A percentile compares a stretch with the other conserved stretches of the same genome.
These are phyloP conservation scores for Emergomyces orientalis DNA, from an alignment of 2,329 filamentous ascomycete species.

Conservation along the genomic window DNA sequence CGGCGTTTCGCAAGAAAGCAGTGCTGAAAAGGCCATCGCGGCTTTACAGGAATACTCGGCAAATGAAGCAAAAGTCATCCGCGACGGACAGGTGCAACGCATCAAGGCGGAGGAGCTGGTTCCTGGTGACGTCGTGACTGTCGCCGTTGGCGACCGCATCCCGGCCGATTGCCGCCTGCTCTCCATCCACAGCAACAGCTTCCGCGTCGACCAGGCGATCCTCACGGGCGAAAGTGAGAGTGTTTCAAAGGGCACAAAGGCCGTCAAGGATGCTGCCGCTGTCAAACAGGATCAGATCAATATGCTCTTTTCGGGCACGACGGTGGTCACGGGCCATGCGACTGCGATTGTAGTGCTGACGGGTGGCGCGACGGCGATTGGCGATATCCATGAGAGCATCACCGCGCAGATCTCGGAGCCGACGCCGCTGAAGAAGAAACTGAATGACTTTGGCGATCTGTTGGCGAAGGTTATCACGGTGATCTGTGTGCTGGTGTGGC, in stretches of 20 bases:
- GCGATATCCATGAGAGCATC: constrained; percentile 98
- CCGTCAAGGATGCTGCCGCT: constrained; percentile 66
- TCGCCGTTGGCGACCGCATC: constrained; percentile 84
- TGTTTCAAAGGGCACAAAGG: constrained; percentile 68
- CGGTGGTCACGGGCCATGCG: constrained; percentile 88
- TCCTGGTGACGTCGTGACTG: constrained; percentile 80
- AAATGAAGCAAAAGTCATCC: constrained; percentile 89
- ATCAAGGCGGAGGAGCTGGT: constrained; percentile 96
- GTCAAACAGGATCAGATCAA: constrained; percentile 97
- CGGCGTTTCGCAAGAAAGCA: constrained; percentile 96
- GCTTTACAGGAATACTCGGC: constrained; percentile 98
- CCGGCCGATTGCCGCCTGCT: constrained; percentile 89
- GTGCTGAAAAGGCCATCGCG: constrained; percentile 95
- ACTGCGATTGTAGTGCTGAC: constrained; percentile 86
- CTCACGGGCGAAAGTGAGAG: constrained; percentile 97
- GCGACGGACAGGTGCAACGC: constrained; percentile 68
- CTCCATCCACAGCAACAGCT: constrained; percentile 91
- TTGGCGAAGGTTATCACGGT: constrained; percentile 97
- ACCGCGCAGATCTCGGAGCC: constrained; percentile 95
- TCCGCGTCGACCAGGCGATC: constrained; percentile 92
- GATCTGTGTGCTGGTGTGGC: constrained; percentile 92
- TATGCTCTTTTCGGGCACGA: constrained; percentile 97
- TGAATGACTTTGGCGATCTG: constrained; percentile 94
- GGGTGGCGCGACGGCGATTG: constrained; percentile 84
- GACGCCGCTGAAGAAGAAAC: constrained; percentile 94